phyloP scores from a whole-genome alignment of 2,329 filamentous ascomycete species.

The Pseudocercospora eumusae region DNA sequence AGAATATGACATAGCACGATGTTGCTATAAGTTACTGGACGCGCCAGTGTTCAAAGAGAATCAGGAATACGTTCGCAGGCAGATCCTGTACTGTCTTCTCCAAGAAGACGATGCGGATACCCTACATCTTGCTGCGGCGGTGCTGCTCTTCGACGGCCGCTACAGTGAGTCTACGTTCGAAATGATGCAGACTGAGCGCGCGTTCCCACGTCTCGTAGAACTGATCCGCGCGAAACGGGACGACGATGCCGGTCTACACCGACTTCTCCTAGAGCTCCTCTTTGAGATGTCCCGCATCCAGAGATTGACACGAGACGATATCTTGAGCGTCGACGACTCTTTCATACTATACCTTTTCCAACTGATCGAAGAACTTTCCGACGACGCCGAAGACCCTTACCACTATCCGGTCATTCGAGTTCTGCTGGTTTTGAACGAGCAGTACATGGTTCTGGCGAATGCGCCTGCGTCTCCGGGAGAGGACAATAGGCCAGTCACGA shows the following conservation, averaged over 20 bases:
- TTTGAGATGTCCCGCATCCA: constrained; percentile 98
- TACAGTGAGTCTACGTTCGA: constrained; percentile 75
- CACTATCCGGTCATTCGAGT: constrained; percentile 95
- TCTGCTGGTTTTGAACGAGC: constrained; percentile 93
- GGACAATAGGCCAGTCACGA: constrained; percentile 64
- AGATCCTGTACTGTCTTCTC: constrained; percentile 87
- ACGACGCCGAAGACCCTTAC: constrained; percentile 88
- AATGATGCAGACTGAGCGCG: constrained; percentile 82
- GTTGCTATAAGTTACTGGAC: constrained; percentile 74
- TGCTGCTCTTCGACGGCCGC: constrained; percentile 85
- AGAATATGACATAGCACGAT: constrained; percentile 77
- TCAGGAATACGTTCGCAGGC: constrained; percentile 82
- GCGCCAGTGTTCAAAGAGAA: constrained; percentile 74
- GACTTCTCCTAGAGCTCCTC: constrained; percentile 79
- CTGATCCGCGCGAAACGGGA: constrained; percentile 66
- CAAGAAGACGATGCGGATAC: constrained; percentile 79
- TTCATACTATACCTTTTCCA: constrained; percentile 83
- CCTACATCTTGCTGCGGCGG: constrained; percentile 79
- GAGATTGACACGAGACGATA: constrained; percentile 71
- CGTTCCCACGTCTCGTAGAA: constrained; percentile 80
- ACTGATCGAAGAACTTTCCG: constrained; percentile 82
- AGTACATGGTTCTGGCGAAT: constrained; percentile 78
- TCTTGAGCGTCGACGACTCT: constrained; percentile 68
- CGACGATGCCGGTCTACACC: constrained; percentile 58
- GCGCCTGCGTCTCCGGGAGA: constrained; percentile 55